Conservation (phyloP, 2,329 filamentous ascomycete species). For the Xylariales sp. region DNA sequence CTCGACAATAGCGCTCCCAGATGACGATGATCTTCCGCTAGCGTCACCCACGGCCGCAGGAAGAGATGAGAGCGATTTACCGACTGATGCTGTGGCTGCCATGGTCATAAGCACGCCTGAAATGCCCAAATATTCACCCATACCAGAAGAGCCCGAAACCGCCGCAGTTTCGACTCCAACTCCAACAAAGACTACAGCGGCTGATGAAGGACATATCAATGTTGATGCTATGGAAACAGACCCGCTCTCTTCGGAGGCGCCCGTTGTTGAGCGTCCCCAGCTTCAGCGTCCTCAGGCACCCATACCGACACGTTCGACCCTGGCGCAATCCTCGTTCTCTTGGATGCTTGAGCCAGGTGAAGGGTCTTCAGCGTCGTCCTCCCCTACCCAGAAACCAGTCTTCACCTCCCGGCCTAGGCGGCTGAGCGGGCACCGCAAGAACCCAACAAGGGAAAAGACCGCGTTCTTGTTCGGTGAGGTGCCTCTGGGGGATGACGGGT, state of each 20-base stretch:
- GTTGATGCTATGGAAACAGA: slow-evolving; percentile 13
- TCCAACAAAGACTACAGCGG: not conserved
- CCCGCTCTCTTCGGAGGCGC: slow-evolving; percentile 14
- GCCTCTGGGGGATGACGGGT: slow-evolving; percentile 25
- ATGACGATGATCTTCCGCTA: slow-evolving; percentile 22
- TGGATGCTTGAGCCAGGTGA: slow-evolving; percentile 69
- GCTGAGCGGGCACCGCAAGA: slow-evolving; percentile 32
- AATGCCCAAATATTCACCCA: slow-evolving; percentile 12
- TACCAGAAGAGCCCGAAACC: slow-evolving; percentile 5
- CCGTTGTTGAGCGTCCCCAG: slow-evolving; percentile 14
- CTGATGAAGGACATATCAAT: not conserved
- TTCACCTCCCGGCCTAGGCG: slow-evolving; percentile 13
- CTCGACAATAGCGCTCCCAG: slow-evolving; percentile 46
- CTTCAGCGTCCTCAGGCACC: slow-evolving; percentile 30
- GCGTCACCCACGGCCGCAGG: slow-evolving; percentile 3
- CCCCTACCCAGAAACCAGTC: slow-evolving; percentile 10
- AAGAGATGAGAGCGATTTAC: not conserved
- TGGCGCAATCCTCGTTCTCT: slow-evolving; percentile 72
- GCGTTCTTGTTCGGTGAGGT: slow-evolving; percentile 58
- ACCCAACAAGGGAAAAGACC: slow-evolving; percentile 48
- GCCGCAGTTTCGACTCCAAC: too few relatives aligned
- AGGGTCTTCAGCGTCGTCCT: slow-evolving; percentile 17
- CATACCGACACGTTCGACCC: slow-evolving; percentile 58
- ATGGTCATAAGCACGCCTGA: slow-evolving; percentile 16
- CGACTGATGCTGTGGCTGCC: slow-evolving; percentile 20